These are phyloP conservation scores for Pseudocercospora cruenta DNA, from an alignment of 2,329 filamentous ascomycete genomes.

Conservation along the genomic window DNA sequence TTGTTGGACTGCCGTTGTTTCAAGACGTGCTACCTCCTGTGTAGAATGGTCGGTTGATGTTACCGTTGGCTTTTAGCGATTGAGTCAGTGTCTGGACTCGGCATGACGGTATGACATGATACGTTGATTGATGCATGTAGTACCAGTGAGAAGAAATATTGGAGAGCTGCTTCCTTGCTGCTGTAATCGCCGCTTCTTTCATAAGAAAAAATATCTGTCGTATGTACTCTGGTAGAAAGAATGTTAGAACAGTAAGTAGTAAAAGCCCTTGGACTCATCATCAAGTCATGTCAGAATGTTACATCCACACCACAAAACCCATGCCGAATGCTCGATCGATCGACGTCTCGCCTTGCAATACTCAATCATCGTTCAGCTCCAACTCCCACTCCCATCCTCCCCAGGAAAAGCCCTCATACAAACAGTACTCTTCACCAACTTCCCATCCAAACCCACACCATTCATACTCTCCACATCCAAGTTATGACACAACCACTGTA, in stretches of 20 bases:
- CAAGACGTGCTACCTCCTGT: no score
- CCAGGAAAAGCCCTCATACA: constrained; percentile 13
- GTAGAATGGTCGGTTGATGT: no score
- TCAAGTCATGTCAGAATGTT: not conserved
- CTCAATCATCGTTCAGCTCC: not conserved
- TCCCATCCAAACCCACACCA: constrained; percentile 30
- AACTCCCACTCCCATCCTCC: constrained; percentile 2
- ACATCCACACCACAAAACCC: not conserved
- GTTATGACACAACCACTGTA: constrained; percentile 27
- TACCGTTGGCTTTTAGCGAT: no score
- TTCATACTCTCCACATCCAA: constrained; percentile 28
- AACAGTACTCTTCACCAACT: constrained; percentile 20
- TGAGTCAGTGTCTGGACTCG: no score
- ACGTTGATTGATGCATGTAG: no score
- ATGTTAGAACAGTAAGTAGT: not conserved
- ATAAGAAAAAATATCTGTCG: not conserved
- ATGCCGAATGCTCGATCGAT: not conserved
- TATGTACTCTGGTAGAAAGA: not conserved
- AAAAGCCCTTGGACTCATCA: not conserved
- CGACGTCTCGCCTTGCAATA: no score
- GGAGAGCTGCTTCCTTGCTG: no score
- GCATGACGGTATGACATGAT: no score
- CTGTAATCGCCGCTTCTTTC: not conserved
- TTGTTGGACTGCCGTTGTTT: no score
- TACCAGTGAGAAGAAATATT: no score